Percentiles rank a stretch among this genome's conserved stretches.
Conservation (phyloP, 2,329 filamentous ascomycete species). For the Claviceps digitariae region DNA sequence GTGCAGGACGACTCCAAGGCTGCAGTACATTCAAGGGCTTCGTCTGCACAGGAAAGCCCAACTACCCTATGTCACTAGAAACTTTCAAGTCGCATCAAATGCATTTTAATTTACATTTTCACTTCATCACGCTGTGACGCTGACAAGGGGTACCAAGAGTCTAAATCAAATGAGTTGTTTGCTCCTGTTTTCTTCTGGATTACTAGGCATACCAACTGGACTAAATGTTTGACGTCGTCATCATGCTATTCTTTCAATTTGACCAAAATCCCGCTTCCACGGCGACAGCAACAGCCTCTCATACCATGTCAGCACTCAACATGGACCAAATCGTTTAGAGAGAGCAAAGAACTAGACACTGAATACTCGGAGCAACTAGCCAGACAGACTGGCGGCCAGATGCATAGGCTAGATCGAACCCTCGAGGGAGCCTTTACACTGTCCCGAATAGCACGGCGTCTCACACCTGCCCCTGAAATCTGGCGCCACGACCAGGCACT, state of each 20-base stretch:
- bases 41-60: neutral
- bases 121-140: neutral
- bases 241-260: neutral
- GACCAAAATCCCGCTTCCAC: neutral
- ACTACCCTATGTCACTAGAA: neutral
- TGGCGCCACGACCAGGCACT: constrained; percentile 24
- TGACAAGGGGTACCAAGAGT: neutral
- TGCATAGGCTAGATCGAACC: neutral
- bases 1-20: neutral
- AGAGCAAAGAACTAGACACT: neutral
- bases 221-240: neutral
- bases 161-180: too few species aligned
- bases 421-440: constrained; percentile 2
- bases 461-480: constrained; percentile 27
- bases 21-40: neutral
- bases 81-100: neutral
- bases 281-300: neutral
- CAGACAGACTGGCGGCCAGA: neutral
- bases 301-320: neutral
- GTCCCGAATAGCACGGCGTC: constrained; percentile 19
- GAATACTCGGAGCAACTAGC: neutral
- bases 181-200: too few species aligned
- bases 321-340: neutral
- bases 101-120: neutral
- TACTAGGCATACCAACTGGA: neutral